phyloP scores from a whole-genome alignment of 2,329 filamentous ascomycete species.

The Penicillium sp. region DNA sequence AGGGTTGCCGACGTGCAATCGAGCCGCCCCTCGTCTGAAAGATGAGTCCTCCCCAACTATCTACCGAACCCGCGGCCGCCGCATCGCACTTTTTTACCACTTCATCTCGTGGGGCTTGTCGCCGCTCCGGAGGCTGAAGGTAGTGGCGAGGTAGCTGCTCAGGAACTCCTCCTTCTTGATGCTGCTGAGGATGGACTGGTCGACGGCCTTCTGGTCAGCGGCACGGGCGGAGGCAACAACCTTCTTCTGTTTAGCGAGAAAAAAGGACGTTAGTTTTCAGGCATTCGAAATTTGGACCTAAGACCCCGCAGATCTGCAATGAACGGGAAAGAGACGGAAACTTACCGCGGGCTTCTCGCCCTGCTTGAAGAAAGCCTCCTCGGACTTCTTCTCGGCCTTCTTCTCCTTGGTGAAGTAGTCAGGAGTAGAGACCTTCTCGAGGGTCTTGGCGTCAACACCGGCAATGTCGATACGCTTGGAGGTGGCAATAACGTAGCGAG shows the following conservation, averaged over 20 bases:
- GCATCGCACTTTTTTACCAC: conserved; percentile 70
- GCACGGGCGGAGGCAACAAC: conserved; percentile 86
- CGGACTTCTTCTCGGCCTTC: conserved; percentile 86
- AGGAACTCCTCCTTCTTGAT: conserved; percentile 99
- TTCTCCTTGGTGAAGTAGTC: conserved; percentile 99
- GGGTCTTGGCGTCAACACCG: conserved; percentile 71
- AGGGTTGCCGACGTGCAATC: conserved; percentile 40
- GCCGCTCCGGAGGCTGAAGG: conserved; percentile 98
- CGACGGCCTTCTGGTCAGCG: conserved; percentile 96
- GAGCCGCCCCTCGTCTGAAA: conserved; percentile 41
- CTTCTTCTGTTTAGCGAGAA: conserved; percentile 77
- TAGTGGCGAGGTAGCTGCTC: conserved; percentile 87
- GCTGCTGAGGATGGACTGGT: conserved; percentile 90
- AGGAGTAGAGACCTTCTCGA: conserved; percentile 83
- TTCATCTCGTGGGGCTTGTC: conserved; percentile 99
- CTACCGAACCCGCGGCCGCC: conserved; percentile 47
- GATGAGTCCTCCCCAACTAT: conserved; percentile 44
- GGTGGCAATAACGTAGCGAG: conserved; percentile 56
- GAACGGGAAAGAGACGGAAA: conserved; percentile 13
- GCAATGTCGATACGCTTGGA: conserved; percentile 62
- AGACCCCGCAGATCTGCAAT: neutral
- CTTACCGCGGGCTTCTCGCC: conserved; percentile 95
- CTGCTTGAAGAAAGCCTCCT: conserved; percentile 99
- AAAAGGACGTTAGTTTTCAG: conserved; percentile 13
- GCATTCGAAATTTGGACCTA: neutral